Evolutionary conservation across 129 eudicot genomes (phyloP), one percentile per base, ranked within the genome.

Genomic region (Apium graveolens): DNA sequence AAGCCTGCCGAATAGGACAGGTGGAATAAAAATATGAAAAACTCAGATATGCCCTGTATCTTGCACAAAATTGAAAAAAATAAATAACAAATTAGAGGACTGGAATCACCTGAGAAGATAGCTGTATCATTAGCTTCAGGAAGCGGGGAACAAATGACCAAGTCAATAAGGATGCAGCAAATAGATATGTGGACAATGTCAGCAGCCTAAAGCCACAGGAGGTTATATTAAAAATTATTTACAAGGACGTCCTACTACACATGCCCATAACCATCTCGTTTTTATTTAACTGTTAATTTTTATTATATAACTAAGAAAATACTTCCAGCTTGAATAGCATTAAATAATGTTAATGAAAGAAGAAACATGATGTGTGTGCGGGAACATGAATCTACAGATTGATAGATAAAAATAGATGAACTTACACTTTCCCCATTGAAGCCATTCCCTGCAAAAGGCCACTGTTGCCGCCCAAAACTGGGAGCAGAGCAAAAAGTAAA

Each of bases 121-220:
- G 78, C 44, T 82, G 86, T 81, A 86, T 86, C 99, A 96, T 96
- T 78, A 96, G 86, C 87, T 96, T 96, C 39, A 92, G 83, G 78
- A 96, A 92, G 70, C 97, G 93, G 18, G 97, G 99, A 83, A 96
- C 86, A 78, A 90, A 92, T 49, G 88, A 86, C 99, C 99, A 96
- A 21, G 97, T 87, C 72, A 96, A 80, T 45, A 92, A 55, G 42
- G 89, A 88, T n/a, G 96, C 99, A 80, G 73, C 88, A 71, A 86
- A 77, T 57, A 96, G 95, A 84, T 86, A 96, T 39, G 86, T 45
- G 49, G 93, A 92, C 87, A 96, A 83, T 42, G 89, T 85, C 86
- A 92, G 78, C 79, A 96, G 45, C 86, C 97, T 92, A 90, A 73
- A 83, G 71, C 74, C 65, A 80, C 75, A 43, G 26, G 17, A 12